Conservation (phyloP, 2,329 filamentous ascomycete genomes). For the Chaetomiaceae sp. region DNA sequence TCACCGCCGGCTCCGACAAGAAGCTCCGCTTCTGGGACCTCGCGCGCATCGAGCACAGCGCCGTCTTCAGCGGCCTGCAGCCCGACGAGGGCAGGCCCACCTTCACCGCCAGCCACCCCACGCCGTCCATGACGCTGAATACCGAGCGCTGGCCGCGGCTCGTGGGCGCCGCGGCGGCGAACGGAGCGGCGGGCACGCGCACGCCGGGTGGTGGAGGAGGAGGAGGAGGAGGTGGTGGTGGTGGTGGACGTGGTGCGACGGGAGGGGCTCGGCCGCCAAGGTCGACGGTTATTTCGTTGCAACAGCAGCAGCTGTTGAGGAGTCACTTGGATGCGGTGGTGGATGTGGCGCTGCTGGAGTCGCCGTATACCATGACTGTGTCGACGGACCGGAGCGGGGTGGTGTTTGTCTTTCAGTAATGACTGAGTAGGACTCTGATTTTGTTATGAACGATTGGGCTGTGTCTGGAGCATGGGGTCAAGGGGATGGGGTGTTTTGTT, state of each 20-base stretch:
- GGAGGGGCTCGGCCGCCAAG: constrained; percentile 49
- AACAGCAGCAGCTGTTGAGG: constrained; percentile 79
- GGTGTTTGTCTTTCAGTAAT: constrained; percentile 69
- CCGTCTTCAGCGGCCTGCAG: constrained; percentile 72
- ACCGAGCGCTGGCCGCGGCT: constrained; percentile 52
- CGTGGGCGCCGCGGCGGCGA: constrained; percentile 29
- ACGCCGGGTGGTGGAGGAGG: not conserved
- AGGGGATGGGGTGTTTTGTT: not conserved
- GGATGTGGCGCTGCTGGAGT: constrained; percentile 82
- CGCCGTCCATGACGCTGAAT: constrained; percentile 57
- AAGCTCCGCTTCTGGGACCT: constrained; percentile 94
- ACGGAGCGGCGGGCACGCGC: constrained; percentile 12
- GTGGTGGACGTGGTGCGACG: constrained; percentile 22
- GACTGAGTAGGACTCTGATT: not conserved
- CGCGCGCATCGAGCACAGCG: constrained; percentile 67
- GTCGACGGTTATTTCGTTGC: constrained; percentile 77
- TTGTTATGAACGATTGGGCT: not conserved
- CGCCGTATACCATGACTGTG: constrained; percentile 87
- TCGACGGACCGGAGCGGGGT: constrained; percentile 85
- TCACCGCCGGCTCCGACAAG: constrained; percentile 84
- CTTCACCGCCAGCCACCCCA: constrained; percentile 60
- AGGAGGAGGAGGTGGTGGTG: too few species aligned
- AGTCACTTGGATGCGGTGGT: constrained; percentile 83
- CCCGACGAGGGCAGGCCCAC: constrained; percentile 65
- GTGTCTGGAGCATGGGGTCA: not conserved